A percentile compares a stretch with the other conserved stretches of the same genome.
phyloP scores from a whole-genome alignment of 2,329 filamentous ascomycete genomes.

The Verticillium albo-atrum region DNA sequence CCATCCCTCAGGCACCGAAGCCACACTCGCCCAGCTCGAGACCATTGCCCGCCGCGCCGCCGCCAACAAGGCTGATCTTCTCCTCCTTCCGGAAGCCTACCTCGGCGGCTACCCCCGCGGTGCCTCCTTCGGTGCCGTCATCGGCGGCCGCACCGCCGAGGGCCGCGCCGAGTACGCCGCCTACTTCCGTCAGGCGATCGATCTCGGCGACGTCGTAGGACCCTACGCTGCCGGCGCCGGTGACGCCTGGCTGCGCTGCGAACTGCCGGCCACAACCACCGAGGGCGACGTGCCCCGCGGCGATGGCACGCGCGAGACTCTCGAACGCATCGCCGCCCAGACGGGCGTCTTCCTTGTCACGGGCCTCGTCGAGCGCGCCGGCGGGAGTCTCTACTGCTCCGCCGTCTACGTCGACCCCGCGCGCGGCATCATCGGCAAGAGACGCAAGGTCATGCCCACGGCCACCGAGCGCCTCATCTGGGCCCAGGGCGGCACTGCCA shows the following conservation, averaged over 20 bases:
- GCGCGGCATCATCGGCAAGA: constrained; percentile 72
- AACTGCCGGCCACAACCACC: constrained; percentile 29
- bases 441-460: constrained; percentile 90
- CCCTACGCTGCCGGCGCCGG: constrained; percentile 60
- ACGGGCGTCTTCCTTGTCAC: constrained; percentile 79
- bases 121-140: constrained; percentile 67
- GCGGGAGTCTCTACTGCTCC: constrained; percentile 79
- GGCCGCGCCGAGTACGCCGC: constrained; percentile 78
- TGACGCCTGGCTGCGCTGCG: constrained; percentile 63
- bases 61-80: constrained; percentile 51
- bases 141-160: constrained; percentile 63
- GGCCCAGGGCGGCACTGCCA: constrained; percentile 79
- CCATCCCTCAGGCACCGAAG: constrained; percentile 37
- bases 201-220: constrained; percentile 73
- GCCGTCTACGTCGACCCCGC: constrained; percentile 77
- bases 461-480: constrained; percentile 79
- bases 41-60: constrained; percentile 61
- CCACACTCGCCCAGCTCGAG: constrained; percentile 65
- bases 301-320: constrained; percentile 67
- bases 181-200: constrained; percentile 76
- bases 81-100: constrained; percentile 90
- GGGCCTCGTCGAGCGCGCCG: constrained; percentile 74
- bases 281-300: constrained; percentile 36
- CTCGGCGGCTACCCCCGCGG: constrained; percentile 88
- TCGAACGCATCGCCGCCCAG: constrained; percentile 72